Conservation (phyloP, 2,329 filamentous ascomycete genomes). For the Capronia americana region DNA sequence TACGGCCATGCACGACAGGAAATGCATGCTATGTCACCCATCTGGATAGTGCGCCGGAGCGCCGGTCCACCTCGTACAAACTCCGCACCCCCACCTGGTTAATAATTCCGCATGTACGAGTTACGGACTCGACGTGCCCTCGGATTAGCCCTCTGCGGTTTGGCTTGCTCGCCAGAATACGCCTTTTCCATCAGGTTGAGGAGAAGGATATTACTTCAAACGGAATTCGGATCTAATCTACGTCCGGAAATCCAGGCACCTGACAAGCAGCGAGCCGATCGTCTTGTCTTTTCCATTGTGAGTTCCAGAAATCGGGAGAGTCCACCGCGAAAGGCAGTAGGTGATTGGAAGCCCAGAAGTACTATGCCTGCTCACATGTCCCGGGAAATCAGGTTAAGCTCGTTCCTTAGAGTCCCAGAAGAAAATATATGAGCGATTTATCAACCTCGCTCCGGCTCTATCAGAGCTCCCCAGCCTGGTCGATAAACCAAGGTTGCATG, state of each 20-base stretch:
- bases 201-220: not conserved
- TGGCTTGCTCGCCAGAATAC: not conserved
- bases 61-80: not conserved
- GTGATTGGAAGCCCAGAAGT: slow-evolving; percentile 4
- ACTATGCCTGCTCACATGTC: slow-evolving; percentile 10
- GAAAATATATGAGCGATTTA: slow-evolving; percentile 32
- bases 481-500: slow-evolving; percentile 2
- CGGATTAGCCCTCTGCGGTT: too few relatives aligned
- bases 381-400: not conserved
- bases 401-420: slow-evolving; percentile 15
- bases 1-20: not conserved
- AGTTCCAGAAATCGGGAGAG: not conserved
- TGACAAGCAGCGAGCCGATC: not conserved
- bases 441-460: slow-evolving; percentile 18
- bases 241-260: not conserved
- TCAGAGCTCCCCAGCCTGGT: not conserved
- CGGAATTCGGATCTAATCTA: not conserved
- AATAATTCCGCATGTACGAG: too few relatives aligned
- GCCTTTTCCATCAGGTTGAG: not conserved
- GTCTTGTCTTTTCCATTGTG: not conserved
- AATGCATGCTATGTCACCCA: not conserved
- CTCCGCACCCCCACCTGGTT: not conserved
- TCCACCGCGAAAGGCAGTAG: not conserved
- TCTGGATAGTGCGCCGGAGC: not conserved
- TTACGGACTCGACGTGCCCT: too few relatives aligned